Conservation (phyloP, 2,329 filamentous ascomycete species). For the Pestalotiopsis sp. region DNA sequence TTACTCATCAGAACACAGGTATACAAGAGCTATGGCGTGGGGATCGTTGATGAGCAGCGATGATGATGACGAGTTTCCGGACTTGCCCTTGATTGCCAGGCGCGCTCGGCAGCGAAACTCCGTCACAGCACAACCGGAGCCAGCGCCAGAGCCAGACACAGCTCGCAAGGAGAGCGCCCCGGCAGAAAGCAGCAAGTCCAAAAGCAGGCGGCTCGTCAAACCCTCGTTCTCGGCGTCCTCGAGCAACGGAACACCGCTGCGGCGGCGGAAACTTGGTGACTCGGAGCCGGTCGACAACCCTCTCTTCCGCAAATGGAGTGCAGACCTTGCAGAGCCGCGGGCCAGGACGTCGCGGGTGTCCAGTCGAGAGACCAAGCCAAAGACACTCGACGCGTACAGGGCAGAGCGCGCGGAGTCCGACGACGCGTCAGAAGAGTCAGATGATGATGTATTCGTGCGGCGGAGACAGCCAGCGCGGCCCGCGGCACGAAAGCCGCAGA, state of each 20-base stretch:
- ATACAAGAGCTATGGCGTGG: slow-evolving; percentile 9
- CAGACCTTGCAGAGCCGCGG: slow-evolving; percentile 7
- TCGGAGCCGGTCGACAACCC: slow-evolving; percentile 24
- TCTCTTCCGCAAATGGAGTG: slow-evolving; percentile 28
- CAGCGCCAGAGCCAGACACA: background rate
- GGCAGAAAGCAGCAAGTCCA: background rate
- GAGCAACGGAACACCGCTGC: slow-evolving; percentile 25
- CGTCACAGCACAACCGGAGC: slow-evolving; percentile 4
- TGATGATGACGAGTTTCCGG: slow-evolving; percentile 45
- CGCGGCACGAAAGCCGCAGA: background rate
- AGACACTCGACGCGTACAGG: background rate
- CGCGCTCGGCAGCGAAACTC: slow-evolving; percentile 19
- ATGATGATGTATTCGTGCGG: slow-evolving; percentile 9
- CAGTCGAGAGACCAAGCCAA: slow-evolving; percentile 11
- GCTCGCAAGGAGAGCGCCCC: slow-evolving; percentile 8
- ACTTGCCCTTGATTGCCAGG: slow-evolving; percentile 33
- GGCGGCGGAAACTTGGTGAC: slow-evolving; percentile 30
- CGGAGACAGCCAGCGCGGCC: background rate
- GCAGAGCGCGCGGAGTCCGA: background rate
- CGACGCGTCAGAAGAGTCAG: background rate
- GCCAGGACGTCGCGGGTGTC: slow-evolving; percentile 13
- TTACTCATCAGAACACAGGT: slow-evolving; percentile 14
- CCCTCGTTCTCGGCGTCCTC: background rate
- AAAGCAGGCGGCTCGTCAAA: background rate
- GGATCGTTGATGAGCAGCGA: slow-evolving; percentile 29